Conservation (phyloP, 306 rosid species). For the Dryas octopetala region DNA sequence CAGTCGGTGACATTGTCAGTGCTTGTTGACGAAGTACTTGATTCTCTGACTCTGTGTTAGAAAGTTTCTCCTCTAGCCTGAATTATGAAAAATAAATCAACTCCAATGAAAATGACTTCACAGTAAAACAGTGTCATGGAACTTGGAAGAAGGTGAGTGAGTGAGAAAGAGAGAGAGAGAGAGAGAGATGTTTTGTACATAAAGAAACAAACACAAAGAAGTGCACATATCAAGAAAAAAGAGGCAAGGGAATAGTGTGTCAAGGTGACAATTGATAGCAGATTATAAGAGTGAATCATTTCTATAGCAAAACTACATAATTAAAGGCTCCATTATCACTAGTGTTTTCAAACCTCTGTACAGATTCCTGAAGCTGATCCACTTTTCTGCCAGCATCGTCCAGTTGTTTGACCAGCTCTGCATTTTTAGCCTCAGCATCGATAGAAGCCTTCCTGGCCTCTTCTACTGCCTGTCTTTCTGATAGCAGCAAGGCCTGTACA, state of each 20-base stretch:
- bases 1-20: constrained; percentile 91
- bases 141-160: not conserved
- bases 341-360: constrained; percentile 78
- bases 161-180: not conserved
- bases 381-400: constrained; percentile 72
- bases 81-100: constrained; percentile 28
- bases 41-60: constrained; percentile 96
- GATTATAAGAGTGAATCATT: not conserved
- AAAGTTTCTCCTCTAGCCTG: constrained; percentile 94
- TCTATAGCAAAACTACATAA: constrained; percentile 13
- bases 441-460: constrained; percentile 63
- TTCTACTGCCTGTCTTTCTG: constrained; percentile 68
- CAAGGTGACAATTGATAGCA: constrained; percentile 8
- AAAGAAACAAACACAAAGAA: not conserved
- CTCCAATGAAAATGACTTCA: constrained; percentile 10
- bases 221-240: constrained; percentile 5
- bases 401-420: constrained; percentile 68
- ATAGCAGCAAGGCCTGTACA: constrained; percentile 59
- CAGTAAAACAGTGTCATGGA: not conserved
- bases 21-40: constrained; percentile 99
- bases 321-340: constrained; percentile 7
- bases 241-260: not conserved
- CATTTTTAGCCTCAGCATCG: constrained; percentile 66
- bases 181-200: not conserved
- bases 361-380: constrained; percentile 92